A percentile compares a stretch with the other conserved stretches of the same genome.
Evolutionary conservation across 1,284 basidiomycete species (phyloP).

Genomic region (Irpex rosettiformis): DNA sequence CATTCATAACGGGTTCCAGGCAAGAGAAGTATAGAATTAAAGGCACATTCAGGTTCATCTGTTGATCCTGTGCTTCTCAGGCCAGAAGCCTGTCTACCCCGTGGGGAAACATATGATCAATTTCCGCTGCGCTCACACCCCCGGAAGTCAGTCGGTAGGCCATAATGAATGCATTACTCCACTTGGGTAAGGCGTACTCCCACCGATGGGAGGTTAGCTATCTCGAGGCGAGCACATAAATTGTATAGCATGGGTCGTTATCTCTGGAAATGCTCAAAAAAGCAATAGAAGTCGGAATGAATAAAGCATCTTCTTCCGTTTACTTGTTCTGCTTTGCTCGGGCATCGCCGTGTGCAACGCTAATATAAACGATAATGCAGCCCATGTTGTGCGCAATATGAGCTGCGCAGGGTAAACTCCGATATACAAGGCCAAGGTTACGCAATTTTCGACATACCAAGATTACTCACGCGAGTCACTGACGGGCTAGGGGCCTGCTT

Average conservation of each 20-base stretch:
- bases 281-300: neutral
- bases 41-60: neutral
- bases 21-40: neutral
- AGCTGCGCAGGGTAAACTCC: neutral
- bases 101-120: neutral
- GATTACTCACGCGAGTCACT: neutral
- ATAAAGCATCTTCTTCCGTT: neutral
- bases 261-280: neutral
- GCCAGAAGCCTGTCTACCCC: neutral
- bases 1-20: neutral
- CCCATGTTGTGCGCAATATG: neutral
- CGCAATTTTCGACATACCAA: neutral
- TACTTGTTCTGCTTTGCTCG: neutral
- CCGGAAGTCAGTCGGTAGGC: neutral
- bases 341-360: neutral
- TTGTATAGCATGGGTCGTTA: neutral
- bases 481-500: neutral
- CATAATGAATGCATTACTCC: neutral
- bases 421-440: neutral
- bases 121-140: neutral
- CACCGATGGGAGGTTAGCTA: neutral
- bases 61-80: neutral
- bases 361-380: neutral
- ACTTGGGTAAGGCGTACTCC: neutral
- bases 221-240: neutral